Base-by-base conservation (phyloP, 2,329 filamentous ascomycete species). In the Dactylellina haptotyla region DNA sequence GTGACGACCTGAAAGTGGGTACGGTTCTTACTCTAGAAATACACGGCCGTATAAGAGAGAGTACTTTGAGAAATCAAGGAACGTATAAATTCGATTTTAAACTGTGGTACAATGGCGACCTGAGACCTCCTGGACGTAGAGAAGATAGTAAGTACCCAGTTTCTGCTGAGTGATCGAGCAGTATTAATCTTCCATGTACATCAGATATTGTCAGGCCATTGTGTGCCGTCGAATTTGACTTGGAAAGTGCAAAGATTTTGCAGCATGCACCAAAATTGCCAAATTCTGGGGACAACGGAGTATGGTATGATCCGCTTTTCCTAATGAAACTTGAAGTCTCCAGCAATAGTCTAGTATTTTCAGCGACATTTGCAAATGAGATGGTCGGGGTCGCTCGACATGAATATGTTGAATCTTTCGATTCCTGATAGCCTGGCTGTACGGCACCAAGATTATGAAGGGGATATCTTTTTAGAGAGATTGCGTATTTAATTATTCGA, bases 1-100 rank as follows among this genome's bases (percentile, higher is more conserved):
- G 30, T 20, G 58, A 62, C 9, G 43, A 62, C 5, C 26, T 62
- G 23, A 62, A 62, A 53, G 43, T 50, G 9, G 34, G 46, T 4
- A 37, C 28, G 26, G 30, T 62, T 2, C 43, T 62, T 30, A 50
- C 43, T 10, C 18, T 30, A 8, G 16, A 3, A 9, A 41, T 41
- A 10, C 51, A 62, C 25, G 20, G 16, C 4, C 25, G n/a, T n/a
- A 30, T 62, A 3, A 16, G 26, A 18, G 26, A 51, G 41, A 51
- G n/a, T 14, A 32, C n/a, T 16, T 45, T 62, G 18, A 16, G 30
- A 14, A 5, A 16, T 18, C 37, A 41, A 12, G 30, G 30, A 12
- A 56, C 51, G 2, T 56, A 56, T 41, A 56, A 30, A 5, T 56
- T 56, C 12, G 41, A 16, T 32, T 23, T 56, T 3, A 56, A 56